These are phyloP conservation scores for Suillus placidus DNA, from an alignment of 768 basidiomycete genomes.

Conservation along the genomic window DNA sequence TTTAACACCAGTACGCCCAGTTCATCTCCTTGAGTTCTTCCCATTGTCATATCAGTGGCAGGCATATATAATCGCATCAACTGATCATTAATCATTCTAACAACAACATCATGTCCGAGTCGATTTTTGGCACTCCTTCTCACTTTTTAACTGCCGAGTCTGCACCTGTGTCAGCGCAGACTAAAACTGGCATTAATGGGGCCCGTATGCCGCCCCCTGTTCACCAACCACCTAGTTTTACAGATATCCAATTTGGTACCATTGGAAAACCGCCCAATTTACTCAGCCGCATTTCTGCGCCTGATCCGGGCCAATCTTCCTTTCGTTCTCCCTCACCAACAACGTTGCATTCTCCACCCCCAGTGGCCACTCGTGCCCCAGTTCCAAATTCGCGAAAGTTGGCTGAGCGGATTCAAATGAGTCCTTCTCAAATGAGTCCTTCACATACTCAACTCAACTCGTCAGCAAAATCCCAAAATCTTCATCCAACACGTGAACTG, in stretches of 20 bases:
- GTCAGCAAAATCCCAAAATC: not conserved
- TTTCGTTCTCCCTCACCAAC: conserved; percentile 35
- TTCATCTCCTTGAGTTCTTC: not conserved
- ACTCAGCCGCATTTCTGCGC: conserved; percentile 50
- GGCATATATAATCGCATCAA: not conserved
- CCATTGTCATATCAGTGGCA: not conserved
- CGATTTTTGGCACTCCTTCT: conserved; percentile 32
- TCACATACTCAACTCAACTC: not conserved
- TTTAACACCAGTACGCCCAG: not conserved
- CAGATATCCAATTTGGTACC: conserved; percentile 49
- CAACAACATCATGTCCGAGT: conserved; percentile 25
- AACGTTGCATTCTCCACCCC: conserved; percentile 15
- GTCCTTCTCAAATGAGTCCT: not conserved
- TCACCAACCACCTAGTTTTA: conserved; percentile 28
- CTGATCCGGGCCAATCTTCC: conserved; percentile 26
- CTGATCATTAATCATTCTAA: not conserved
- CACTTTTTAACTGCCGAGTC: conserved; percentile 19
- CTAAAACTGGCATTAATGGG: not conserved
- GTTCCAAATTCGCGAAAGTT: not conserved
- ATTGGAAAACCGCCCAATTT: conserved; percentile 60
- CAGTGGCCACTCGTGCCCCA: not conserved
- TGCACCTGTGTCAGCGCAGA: not conserved
- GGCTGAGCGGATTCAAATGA: not conserved
- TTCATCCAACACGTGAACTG: not conserved
- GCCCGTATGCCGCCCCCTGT: conserved; percentile 19